phyloP scores from a whole-genome alignment of 2,329 filamentous ascomycete species.

The Ascochyta koolunga region DNA sequence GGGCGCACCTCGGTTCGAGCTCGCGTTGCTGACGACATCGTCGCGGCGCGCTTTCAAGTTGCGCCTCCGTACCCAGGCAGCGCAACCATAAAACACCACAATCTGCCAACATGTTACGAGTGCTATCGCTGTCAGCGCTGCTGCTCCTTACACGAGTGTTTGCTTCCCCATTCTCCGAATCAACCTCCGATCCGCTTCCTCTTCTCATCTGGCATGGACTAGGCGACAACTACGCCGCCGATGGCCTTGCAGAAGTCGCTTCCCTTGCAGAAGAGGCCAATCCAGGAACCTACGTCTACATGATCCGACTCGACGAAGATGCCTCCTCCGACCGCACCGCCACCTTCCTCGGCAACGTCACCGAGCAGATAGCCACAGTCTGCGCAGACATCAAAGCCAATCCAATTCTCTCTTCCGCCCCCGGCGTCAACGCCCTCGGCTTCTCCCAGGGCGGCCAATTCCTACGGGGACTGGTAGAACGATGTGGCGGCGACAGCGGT shows the following conservation, averaged over 20 bases:
- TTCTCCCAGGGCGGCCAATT: slow-evolving; percentile 98
- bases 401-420: slow-evolving; percentile 79
- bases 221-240: slow-evolving; percentile 76
- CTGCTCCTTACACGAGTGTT: slow-evolving; percentile 2
- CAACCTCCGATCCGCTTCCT: slow-evolving; percentile 62
- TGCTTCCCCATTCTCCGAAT: slow-evolving; percentile 19
- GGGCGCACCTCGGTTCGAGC: slow-evolving; percentile 3
- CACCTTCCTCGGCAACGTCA: slow-evolving; percentile 91
- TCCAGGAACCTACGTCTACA: slow-evolving; percentile 84
- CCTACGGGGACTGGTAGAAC: slow-evolving; percentile 86
- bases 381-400: slow-evolving; percentile 78
- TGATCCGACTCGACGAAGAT: slow-evolving; percentile 73
- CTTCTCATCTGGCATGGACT: slow-evolving; percentile 93
- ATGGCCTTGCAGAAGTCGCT: slow-evolving; percentile 75
- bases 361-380: slow-evolving; percentile 74
- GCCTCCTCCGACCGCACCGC: slow-evolving; percentile 74
- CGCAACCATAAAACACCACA: slow-evolving; percentile 9
- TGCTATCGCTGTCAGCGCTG: slow-evolving; percentile 32
- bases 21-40: slow-evolving; percentile 29
- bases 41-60: slow-evolving; percentile 13
- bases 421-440: slow-evolving; percentile 86
- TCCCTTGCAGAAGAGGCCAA: slow-evolving; percentile 73
- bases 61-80: slow-evolving; percentile 9
- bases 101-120: slow-evolving; percentile 26
- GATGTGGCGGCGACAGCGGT: slow-evolving; percentile 69